Percentiles rank a stretch among this genome's conserved stretches.
Evolutionary conservation across 176 grass and related monocot genomes (phyloP).

Genomic region (Zea luxurians): DNA sequence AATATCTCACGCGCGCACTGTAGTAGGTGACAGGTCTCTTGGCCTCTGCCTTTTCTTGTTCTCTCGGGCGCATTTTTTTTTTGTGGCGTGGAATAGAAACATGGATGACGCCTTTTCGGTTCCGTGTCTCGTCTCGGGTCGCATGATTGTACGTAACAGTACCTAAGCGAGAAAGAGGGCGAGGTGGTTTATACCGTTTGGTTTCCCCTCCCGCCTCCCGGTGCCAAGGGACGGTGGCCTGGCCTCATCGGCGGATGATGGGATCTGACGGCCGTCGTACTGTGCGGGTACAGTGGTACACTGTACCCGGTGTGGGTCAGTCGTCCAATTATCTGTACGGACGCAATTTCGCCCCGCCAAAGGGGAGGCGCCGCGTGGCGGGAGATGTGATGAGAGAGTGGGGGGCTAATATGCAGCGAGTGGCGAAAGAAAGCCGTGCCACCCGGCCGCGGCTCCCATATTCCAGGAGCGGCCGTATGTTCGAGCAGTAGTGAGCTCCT

Average conservation of each 20-base stretch:
- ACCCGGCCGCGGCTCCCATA: slow-evolving; percentile 19
- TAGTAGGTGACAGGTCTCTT: slow-evolving; percentile 45
- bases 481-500: neutral
- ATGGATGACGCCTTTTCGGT: neutral
- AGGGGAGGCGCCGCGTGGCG: neutral
- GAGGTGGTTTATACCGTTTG: neutral
- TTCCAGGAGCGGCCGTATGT: slow-evolving; percentile 28
- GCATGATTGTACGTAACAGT: slow-evolving; percentile 20
- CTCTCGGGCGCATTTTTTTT: slow-evolving; percentile 19
- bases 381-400: neutral
- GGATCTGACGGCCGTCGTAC: slow-evolving; percentile 10
- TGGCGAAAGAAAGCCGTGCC: neutral
- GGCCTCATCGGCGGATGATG: neutral
- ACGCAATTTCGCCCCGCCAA: slow-evolving; percentile 8
- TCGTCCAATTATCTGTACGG: slow-evolving; percentile 37
- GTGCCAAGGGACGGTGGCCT: too few relatives aligned
- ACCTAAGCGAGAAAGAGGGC: neutral
- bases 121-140: slow-evolving; percentile 13
- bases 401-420: neutral
- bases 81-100: neutral
- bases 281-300: slow-evolving; percentile 24
- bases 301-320: neutral
- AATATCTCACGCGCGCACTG: slow-evolving; percentile 43
- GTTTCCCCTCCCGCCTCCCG: neutral
- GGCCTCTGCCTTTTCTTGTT: neutral